A percentile compares a stretch with the other conserved stretches of the same genome.
These are phyloP conservation scores for Sporothrix mexicana DNA, from an alignment of 2,329 filamentous ascomycete species.

Conservation along the genomic window DNA sequence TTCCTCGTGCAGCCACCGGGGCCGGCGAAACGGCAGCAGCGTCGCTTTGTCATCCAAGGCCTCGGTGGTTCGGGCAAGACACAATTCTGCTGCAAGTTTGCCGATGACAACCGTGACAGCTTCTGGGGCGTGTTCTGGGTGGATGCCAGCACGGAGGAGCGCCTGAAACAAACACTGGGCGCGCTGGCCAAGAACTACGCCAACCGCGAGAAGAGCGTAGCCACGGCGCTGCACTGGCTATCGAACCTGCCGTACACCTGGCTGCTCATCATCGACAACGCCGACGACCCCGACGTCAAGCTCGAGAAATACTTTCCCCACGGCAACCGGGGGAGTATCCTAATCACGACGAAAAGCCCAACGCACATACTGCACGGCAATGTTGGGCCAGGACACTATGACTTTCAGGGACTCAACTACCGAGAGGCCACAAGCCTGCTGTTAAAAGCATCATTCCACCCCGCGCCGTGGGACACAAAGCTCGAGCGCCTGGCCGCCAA, in stretches of 20 bases:
- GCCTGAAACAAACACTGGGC: slow-evolving; percentile 2
- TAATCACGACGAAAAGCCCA: slow-evolving; percentile 23
- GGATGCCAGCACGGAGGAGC: slow-evolving; percentile 3
- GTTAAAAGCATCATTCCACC: not conserved
- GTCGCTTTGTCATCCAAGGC: slow-evolving; percentile 24
- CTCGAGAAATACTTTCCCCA: slow-evolving; percentile 11
- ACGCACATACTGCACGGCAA: slow-evolving; percentile 15
- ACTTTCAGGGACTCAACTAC: slow-evolving; percentile 5
- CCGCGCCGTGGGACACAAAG: not conserved
- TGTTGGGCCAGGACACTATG: not conserved
- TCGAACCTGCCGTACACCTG: slow-evolving; percentile 1
- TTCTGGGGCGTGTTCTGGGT: slow-evolving; percentile 28
- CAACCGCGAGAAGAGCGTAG: slow-evolving; percentile 1
- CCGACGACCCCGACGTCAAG: slow-evolving; percentile 18
- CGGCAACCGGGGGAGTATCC: not conserved
- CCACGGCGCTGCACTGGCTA: slow-evolving; percentile 15
- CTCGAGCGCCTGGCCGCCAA: not conserved
- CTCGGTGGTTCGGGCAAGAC: slow-evolving; percentile 25
- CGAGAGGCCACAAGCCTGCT: not conserved
- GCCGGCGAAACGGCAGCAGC: not conserved
- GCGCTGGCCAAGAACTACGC: slow-evolving; percentile 1
- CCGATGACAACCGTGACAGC: slow-evolving; percentile 45
- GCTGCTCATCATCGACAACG: slow-evolving; percentile 29
- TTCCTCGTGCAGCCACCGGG: not conserved
- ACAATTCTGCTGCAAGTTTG: slow-evolving; percentile 28